These are phyloP conservation scores for Arthonia radiata DNA, from an alignment of 495 filamentous ascomycete species.

Conservation along the genomic window DNA sequence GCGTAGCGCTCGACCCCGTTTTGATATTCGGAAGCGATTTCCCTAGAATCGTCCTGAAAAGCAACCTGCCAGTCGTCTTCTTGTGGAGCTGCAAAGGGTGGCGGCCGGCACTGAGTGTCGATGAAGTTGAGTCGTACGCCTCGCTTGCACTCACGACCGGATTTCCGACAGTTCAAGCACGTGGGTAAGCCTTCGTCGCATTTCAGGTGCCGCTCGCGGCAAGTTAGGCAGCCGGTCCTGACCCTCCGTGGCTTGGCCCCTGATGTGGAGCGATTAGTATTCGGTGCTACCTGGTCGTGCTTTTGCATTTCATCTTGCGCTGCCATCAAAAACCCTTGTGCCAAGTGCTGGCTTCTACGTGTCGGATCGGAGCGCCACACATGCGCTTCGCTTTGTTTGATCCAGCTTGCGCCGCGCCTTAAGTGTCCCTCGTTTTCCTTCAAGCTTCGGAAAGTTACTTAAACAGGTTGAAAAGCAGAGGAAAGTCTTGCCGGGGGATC, in stretches of 20 bases:
- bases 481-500: too few relatives aligned
- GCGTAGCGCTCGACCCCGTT: conserved; percentile 59
- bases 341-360: too few relatives aligned
- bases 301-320: too few relatives aligned
- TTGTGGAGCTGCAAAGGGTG: conserved; percentile 36
- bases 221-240: conserved; percentile 56
- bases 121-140: conserved; percentile 85
- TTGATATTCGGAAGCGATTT: conserved; percentile 79
- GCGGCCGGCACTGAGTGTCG: conserved; percentile 48
- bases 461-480: too few relatives aligned
- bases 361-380: too few relatives aligned
- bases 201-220: conserved; percentile 36
- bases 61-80: conserved; percentile 43
- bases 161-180: conserved; percentile 77
- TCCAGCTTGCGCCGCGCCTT: too few relatives aligned
- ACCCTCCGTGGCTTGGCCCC: conserved; percentile 39
- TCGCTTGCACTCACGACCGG: conserved; percentile 59
- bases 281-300: too few relatives aligned
- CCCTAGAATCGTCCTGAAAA: conserved; percentile 74
- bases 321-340: too few relatives aligned
- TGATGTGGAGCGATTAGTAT: too few relatives aligned
- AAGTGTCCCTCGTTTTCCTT: too few relatives aligned
- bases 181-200: conserved; percentile 59
- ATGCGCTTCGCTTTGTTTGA: too few relatives aligned
- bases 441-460: too few relatives aligned